Conservation (phyloP, 2,329 filamentous ascomycete genomes). For the Colletotrichum liriopes region DNA sequence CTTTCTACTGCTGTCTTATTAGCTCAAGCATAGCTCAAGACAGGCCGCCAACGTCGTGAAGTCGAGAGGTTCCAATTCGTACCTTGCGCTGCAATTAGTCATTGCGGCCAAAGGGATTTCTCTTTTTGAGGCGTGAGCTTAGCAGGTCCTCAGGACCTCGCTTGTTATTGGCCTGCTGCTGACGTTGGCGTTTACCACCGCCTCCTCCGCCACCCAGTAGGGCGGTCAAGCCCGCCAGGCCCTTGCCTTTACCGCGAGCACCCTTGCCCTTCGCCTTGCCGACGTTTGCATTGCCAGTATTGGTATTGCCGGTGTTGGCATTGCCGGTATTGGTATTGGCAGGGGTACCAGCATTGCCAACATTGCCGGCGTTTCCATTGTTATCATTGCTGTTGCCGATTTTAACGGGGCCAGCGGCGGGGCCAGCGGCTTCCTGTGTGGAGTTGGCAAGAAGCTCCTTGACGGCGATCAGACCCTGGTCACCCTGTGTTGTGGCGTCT, state of each 20-base stretch:
- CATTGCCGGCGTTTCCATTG: slow-evolving; percentile 43
- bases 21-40: too few relatives aligned
- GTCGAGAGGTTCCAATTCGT: too few relatives aligned
- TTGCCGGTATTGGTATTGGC: neutral
- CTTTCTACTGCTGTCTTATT: too few relatives aligned
- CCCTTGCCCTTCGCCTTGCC: neutral
- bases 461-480: slow-evolving; percentile 57
- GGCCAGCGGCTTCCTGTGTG: slow-evolving; percentile 53
- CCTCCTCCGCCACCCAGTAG: neutral
- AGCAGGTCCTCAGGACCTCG: neutral
- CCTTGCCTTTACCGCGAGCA: neutral
- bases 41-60: too few relatives aligned
- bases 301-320: neutral
- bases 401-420: slow-evolving; percentile 7
- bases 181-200: neutral
- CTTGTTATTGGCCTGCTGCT: neutral
- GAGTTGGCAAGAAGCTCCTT: slow-evolving; percentile 55
- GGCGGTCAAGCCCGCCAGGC: neutral
- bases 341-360: slow-evolving; percentile 17
- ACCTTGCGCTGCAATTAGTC: too few relatives aligned
- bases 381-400: slow-evolving; percentile 37
- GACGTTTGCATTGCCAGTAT: neutral
- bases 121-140: neutral
- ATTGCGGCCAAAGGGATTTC: neutral
- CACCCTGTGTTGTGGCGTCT: slow-evolving; percentile 51